phyloP scores from a whole-genome alignment of 176 grass and related monocot genomes.

The Tillandsia leiboldiana region DNA sequence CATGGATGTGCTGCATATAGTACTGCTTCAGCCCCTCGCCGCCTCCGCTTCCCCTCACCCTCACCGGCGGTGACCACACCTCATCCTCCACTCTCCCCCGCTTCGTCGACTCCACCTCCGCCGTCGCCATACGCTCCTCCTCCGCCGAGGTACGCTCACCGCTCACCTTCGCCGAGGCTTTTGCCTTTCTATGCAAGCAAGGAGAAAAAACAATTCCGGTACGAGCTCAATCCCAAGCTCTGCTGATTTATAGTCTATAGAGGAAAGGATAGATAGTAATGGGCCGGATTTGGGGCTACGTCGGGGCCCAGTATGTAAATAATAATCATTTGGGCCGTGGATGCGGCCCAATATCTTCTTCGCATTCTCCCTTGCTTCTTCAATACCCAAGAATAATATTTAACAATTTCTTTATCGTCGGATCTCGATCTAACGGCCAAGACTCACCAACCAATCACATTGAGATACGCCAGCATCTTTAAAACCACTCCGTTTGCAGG shows the following conservation, averaged over 20 bases:
- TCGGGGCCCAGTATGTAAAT: too few relatives aligned
- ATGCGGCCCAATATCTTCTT: not conserved
- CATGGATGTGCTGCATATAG: conserved; percentile 95
- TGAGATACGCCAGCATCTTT: not conserved
- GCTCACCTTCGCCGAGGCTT: not conserved
- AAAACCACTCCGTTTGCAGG: not conserved
- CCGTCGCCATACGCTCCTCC: conserved; percentile 30
- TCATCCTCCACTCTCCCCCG: conserved; percentile 19
- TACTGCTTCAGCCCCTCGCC: conserved; percentile 90
- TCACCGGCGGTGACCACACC: conserved; percentile 19
- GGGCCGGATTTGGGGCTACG: too few relatives aligned
- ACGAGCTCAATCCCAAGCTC: too few relatives aligned
- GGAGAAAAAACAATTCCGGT: too few relatives aligned
- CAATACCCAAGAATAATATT: not conserved
- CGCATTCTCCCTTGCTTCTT: not conserved
- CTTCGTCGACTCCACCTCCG: conserved; percentile 60
- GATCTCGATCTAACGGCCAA: not conserved
- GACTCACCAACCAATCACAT: not conserved
- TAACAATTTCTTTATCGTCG: not conserved
- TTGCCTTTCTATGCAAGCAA: too few relatives aligned
- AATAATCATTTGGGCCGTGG: too few relatives aligned
- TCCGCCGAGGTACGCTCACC: not conserved
- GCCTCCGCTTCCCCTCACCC: conserved; percentile 24
- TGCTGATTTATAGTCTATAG: too few relatives aligned
- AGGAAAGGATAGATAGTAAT: too few relatives aligned